These are phyloP conservation scores for Coemansia sp. DNA, from an alignment of 192 early-diverging fungal genomes.

Conservation along the genomic window DNA sequence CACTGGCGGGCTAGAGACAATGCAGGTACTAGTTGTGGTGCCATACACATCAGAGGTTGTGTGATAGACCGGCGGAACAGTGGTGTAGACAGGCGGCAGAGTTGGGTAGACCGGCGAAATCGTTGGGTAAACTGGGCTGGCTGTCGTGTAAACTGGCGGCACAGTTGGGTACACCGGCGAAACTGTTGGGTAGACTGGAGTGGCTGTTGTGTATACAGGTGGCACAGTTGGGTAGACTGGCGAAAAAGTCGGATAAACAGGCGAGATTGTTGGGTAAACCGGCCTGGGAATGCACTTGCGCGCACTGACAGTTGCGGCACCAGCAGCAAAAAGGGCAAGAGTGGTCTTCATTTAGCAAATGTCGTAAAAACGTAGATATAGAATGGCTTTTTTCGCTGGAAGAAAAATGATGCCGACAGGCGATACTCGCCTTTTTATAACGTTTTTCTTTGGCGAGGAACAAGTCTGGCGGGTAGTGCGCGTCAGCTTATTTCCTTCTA, in stretches of 20 bases:
- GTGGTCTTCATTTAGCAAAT: slow-evolving; percentile 24
- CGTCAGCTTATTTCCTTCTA: neutral
- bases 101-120: neutral
- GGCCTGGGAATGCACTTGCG: slow-evolving; percentile 38
- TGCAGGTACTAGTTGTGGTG: neutral
- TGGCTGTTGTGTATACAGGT: slow-evolving; percentile 11
- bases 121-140: slow-evolving; percentile 8
- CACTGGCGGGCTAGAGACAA: neutral
- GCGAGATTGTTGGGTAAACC: neutral
- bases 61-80: neutral
- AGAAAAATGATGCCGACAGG: neutral
- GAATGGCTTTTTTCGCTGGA: neutral
- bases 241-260: neutral
- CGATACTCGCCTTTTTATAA: neutral
- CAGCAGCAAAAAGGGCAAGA: slow-evolving; percentile 15
- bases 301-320: slow-evolving; percentile 23
- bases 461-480: neutral
- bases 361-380: neutral
- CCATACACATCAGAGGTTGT: neutral
- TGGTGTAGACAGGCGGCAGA: neutral
- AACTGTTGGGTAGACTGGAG: neutral
- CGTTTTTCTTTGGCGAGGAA: neutral
- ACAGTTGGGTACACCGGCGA: neutral
- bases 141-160: slow-evolving; percentile 8
- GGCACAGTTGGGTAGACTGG: neutral